A percentile compares a stretch with the other conserved stretches of the same genome.
These are phyloP conservation scores for Graphilbum sp. DNA, from an alignment of 2,329 filamentous ascomycete genomes.

Conservation along the genomic window DNA sequence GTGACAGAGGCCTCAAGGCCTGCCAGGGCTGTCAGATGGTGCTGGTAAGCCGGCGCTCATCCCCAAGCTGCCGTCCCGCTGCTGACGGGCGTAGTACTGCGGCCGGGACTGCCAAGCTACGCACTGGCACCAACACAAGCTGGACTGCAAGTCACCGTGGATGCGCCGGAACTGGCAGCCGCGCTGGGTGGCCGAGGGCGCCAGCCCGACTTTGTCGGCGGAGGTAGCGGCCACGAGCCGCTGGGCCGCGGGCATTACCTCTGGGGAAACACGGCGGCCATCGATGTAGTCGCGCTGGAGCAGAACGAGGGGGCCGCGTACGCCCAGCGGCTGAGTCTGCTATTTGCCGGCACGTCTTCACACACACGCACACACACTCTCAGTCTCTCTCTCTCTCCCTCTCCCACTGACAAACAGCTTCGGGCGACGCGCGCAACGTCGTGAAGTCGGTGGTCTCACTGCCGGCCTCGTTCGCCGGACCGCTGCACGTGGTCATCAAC, in stretches of 20 bases:
- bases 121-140: neutral
- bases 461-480: constrained; percentile 13
- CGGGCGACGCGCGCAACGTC: constrained; percentile 26
- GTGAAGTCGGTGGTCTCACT: constrained; percentile 21
- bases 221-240: too few relatives aligned
- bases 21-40: too few relatives aligned
- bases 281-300: too few relatives aligned
- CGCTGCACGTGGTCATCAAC: constrained; percentile 19
- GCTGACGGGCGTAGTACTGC: neutral
- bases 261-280: too few relatives aligned
- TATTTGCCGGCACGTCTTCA: constrained; percentile 1
- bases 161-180: neutral
- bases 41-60: too few relatives aligned
- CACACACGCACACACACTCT: too few relatives aligned
- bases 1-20: too few relatives aligned
- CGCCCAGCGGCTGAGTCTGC: too few relatives aligned
- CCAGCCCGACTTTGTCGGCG: too few relatives aligned
- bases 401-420: constrained; percentile 16
- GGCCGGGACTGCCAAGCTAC: neutral
- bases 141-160: constrained; percentile 1
- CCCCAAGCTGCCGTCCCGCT: too few relatives aligned
- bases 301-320: too few relatives aligned
- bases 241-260: too few relatives aligned
- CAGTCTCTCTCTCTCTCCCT: neutral
- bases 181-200: neutral